These are phyloP conservation scores for Pythium grandisporangium DNA, from an alignment of 352 stramenopile species.

Conservation along the genomic window DNA sequence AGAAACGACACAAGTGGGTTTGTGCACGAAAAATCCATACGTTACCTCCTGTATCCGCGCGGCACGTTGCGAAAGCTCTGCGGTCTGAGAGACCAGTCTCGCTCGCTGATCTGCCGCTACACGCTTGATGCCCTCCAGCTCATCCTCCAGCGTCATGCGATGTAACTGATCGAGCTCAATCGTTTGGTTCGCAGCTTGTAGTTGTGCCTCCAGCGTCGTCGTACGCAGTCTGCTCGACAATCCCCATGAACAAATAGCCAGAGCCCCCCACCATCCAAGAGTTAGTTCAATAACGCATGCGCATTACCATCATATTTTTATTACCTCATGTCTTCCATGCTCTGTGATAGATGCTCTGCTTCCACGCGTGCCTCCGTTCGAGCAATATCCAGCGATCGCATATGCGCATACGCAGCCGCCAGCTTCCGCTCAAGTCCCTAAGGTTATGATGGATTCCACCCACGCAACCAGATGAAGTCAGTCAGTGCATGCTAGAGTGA, in stretches of 20 bases:
- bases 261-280: no score
- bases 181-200: no score
- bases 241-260: no score
- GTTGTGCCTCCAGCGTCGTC: no score
- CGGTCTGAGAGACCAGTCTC: no score
- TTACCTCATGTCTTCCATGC: conserved; percentile 17
- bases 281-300: no score
- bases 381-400: conserved; percentile 28
- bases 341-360: conserved; percentile 21
- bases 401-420: conserved; percentile 16
- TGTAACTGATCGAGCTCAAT: conserved; percentile 16
- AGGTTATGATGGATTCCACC: not conserved
- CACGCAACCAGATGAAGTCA: not conserved
- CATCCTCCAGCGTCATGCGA: conserved; percentile 11
- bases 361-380: conserved; percentile 21
- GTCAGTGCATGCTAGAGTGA: not conserved
- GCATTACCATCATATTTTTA: no score
- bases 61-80: no score
- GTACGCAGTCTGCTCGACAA: no score
- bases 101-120: no score
- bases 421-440: conserved; percentile 26
- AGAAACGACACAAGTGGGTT: no score
- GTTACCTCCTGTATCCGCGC: conserved; percentile 25
- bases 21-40: no score
- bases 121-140: conserved; percentile 11